Conservation (phyloP, 306 rosid species). For the Psophocarpus tetragonolobus region DNA sequence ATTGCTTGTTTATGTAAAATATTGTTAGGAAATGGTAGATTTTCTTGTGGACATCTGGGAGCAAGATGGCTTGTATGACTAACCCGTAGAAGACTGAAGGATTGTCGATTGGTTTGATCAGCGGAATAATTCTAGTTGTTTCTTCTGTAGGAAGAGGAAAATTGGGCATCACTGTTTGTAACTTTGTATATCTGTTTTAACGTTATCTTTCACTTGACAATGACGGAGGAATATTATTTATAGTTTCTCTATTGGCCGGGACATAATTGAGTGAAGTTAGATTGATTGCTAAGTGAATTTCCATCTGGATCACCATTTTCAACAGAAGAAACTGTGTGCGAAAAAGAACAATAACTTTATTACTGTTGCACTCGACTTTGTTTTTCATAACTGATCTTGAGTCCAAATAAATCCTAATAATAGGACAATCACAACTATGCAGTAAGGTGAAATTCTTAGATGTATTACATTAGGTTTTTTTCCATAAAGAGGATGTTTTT, state of each 20-base stretch:
- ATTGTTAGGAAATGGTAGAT: constrained; percentile 92
- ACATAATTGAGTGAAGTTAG: too few species aligned
- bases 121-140: constrained; percentile 35
- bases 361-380: too few species aligned
- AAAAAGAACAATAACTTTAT: too few species aligned
- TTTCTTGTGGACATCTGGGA: constrained; percentile 95
- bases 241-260: not conserved
- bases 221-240: not conserved
- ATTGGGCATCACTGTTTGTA: constrained; percentile 34
- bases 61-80: constrained; percentile 88
- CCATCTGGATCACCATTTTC: too few species aligned
- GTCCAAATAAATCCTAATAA: too few species aligned
- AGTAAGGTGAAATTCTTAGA: too few species aligned
- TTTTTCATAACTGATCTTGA: too few species aligned
- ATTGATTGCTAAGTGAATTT: too few species aligned
- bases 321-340: too few species aligned
- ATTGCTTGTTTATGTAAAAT: not conserved
- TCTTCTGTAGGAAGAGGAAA: constrained; percentile 40
- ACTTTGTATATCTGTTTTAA: constrained; percentile 39
- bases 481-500: too few species aligned
- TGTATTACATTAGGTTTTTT: too few species aligned
- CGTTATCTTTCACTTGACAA: not conserved
- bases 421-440: too few species aligned
- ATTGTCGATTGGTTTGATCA: constrained; percentile 31
- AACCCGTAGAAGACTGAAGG: constrained; percentile 39